phyloP scores from a whole-genome alignment of 768 basidiomycete genomes.

The Suillus variegatus region DNA sequence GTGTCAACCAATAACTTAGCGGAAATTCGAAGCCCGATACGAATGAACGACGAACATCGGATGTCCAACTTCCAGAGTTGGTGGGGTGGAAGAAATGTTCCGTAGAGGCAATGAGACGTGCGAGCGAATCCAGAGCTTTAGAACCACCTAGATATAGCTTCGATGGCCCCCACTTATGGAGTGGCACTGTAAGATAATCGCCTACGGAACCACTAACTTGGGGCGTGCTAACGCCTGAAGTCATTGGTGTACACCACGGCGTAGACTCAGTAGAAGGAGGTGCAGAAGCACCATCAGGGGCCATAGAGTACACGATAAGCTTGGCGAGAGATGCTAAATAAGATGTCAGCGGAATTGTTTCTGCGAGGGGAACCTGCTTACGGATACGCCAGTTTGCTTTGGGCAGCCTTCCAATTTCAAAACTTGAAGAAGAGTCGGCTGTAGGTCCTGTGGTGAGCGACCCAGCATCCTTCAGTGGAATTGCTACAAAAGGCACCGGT shows the following conservation, averaged over 20 bases:
- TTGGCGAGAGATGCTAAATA: slow-evolving; percentile 71
- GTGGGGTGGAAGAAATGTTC: slow-evolving; percentile 49
- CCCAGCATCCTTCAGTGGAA: slow-evolving; percentile 70
- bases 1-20: neutral
- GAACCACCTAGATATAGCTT: slow-evolving; percentile 75
- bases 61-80: slow-evolving; percentile 20
- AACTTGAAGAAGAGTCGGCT: slow-evolving; percentile 64
- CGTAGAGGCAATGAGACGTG: slow-evolving; percentile 79
- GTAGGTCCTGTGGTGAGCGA: slow-evolving; percentile 75
- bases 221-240: slow-evolving; percentile 55
- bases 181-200: slow-evolving; percentile 61
- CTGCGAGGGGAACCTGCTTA: slow-evolving; percentile 34
- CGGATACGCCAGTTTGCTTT: slow-evolving; percentile 75
- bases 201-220: slow-evolving; percentile 32
- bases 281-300: slow-evolving; percentile 57
- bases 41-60: slow-evolving; percentile 42
- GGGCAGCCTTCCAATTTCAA: slow-evolving; percentile 59
- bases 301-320: slow-evolving; percentile 90
- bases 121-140: slow-evolving; percentile 83
- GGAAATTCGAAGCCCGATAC: neutral
- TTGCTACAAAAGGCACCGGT: slow-evolving; percentile 48
- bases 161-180: slow-evolving; percentile 45
- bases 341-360: neutral
- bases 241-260: slow-evolving; percentile 70
- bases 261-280: slow-evolving; percentile 67